Base-by-base conservation (phyloP, 768 basidiomycete species). In the Leccinum arenicola region DNA sequence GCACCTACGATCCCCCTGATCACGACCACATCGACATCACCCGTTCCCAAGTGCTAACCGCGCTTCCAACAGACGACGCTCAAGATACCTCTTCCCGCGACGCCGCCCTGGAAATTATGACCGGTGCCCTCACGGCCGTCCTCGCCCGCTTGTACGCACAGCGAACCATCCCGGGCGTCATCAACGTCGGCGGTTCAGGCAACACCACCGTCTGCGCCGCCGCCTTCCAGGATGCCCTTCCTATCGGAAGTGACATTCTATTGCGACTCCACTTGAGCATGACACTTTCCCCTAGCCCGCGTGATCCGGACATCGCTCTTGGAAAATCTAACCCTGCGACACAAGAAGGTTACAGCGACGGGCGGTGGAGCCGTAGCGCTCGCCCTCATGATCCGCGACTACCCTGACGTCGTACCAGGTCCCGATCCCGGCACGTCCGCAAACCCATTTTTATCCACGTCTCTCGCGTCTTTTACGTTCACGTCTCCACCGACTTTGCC, bases 201-300 rank as follows among this genome's bases (percentile, higher is more conserved):
- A 72, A 70, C 19, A 67, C 71, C 27, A 66, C 61, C 14, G 62
- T 64, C 25, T 68, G 69, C 31, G 62, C 64, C 9, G 15, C 60
- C 12, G 66, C 66, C 8, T 74, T 68, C 43, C 60, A 66, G 21
- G 58, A 55, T 21, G 60, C 63, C 23, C 31, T 73, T 25, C 62
- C 64, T 31, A 67, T 73, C 40, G 73, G 73, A 1, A 27, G 27
- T 27, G 27, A 27, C 27, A 27, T 27, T 27, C 27, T 27, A 27
- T 27, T 27, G 27, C 27, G 27, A 27, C 27, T 27, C 27, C 27
- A 27, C 27, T 27, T 27, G 27, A 27, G 27, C 27, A 27, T 27
- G 27, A 27, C 27, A 27, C 27, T 27, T 27, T 27, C 27, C 27
- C 27, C 27, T 27, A 27, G 27, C 27, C 27, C 27, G 27, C 27